These are phyloP conservation scores for Fusarium graminum DNA, from an alignment of 2,329 filamentous ascomycete species.

Conservation along the genomic window DNA sequence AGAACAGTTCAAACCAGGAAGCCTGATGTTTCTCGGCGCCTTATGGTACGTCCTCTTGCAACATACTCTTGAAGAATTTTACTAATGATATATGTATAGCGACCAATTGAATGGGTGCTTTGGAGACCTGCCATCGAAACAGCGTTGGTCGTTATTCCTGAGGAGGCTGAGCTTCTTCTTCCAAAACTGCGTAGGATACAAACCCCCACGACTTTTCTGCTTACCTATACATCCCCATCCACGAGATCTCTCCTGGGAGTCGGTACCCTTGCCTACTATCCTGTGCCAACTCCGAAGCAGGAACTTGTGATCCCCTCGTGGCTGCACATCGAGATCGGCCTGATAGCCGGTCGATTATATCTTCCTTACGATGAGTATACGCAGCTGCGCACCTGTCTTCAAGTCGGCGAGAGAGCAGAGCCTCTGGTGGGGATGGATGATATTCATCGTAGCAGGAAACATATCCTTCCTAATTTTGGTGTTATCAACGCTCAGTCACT, in stretches of 20 bases:
- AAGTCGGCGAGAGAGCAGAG: rapidly evolving
- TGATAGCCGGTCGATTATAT: conserved; percentile 8
- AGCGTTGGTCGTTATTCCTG: neutral
- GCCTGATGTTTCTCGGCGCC: neutral
- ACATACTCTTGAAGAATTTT: neutral
- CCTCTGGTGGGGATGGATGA: rapidly evolving
- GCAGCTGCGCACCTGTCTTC: neutral
- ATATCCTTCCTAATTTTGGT: neutral
- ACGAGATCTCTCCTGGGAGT: conserved; percentile 7
- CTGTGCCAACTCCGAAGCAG: neutral
- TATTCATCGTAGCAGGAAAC: too few species aligned
- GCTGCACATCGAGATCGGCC: conserved; percentile 7
- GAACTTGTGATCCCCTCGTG: neutral
- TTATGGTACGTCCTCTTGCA: neutral
- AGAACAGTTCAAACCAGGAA: neutral
- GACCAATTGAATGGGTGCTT: conserved; percentile 8
- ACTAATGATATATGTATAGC: neutral
- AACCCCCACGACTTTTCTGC: neutral
- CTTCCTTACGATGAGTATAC: conserved; percentile 2
- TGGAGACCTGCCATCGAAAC: neutral
- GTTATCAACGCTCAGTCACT: neutral
- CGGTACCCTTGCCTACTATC: neutral
- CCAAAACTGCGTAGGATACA: neutral
- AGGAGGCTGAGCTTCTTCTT: conserved; percentile 17
- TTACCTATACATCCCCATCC: neutral